These are phyloP conservation scores for Clavariopsis aquatica DNA, from an alignment of 495 filamentous ascomycete genomes.

Conservation along the genomic window DNA sequence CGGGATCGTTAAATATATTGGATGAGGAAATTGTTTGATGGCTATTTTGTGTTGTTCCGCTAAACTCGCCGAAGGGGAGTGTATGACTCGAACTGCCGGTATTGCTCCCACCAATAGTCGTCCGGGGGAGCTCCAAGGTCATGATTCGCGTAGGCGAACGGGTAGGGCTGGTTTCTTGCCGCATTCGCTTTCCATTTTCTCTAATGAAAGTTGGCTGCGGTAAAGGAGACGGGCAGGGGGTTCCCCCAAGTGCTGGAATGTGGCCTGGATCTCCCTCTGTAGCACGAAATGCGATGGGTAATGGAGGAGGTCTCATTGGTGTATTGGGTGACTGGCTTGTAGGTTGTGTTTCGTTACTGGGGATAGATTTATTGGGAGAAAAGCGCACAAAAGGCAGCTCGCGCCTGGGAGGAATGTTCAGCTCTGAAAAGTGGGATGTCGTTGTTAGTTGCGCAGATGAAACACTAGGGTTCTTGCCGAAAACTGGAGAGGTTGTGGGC, in stretches of 20 bases:
- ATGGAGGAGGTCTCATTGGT: constrained; percentile 9
- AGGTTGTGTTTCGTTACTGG: neutral
- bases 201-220: constrained; percentile 37
- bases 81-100: neutral
- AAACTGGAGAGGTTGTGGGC: neutral
- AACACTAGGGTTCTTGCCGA: neutral
- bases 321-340: neutral
- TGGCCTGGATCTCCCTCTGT: neutral
- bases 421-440: neutral
- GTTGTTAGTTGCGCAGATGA: neutral
- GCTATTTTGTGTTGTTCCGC: neutral
- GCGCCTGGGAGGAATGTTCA: constrained; percentile 10
- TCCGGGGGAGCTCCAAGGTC: neutral
- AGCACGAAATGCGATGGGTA: neutral
- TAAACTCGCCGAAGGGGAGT: neutral
- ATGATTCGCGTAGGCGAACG: neutral
- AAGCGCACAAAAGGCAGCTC: constrained; percentile 22
- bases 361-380: constrained; percentile 1
- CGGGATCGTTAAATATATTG: neutral
- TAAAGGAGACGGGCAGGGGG: constrained; percentile 33
- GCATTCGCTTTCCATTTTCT: neutral
- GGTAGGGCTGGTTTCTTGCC: neutral
- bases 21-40: neutral
- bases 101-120: neutral
- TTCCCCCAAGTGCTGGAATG: neutral